Evolutionary conservation across 768 basidiomycete species (phyloP), one percentile per base, ranked within the genome.

Genomic region (Lactarius evosmus): DNA sequence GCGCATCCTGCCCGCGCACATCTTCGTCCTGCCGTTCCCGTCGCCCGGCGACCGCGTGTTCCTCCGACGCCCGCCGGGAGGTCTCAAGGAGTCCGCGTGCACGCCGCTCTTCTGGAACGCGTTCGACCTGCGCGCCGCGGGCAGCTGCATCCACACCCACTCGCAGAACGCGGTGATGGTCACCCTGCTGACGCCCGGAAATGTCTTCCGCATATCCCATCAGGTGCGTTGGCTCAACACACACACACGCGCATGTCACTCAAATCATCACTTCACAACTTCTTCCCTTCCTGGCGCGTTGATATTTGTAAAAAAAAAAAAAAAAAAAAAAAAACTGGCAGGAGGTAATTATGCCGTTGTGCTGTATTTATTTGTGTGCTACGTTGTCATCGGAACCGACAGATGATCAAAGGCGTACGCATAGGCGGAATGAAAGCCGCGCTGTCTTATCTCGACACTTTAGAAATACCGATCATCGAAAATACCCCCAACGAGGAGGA

Each of bases 31-130:
- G 30, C 89, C 91, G 0, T 94, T 84, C 70, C 88, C 89, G 0
- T 82, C 85, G 40, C 86, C 84, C 66, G 79, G 84, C 11, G 86
- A 90, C 71, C 82, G 92, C 58, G 78, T 87, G 59, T 93, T 93
- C 74, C 82, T 95, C 56, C 83, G 93, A 57, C 85, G 87, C 30
- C 92, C 93, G 11, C 77, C 79, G 12, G 73, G 79, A 65, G 82
- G 85, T 62, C 79, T 95, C 64, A 93, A 91, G 70, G 91, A 95
- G 70, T 91, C 88, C 1, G 89, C 89, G 0, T 95, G 93, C 73
- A 94, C 93, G 0, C 93, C 93, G 14, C 78, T 94, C 17, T 95
- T 95, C 78, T 95, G 91, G 91, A 93, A 93, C 71, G 91, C 93
- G 2, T 95, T 93, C 71, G 87, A 88, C 34, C 75, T 90, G 67